These are phyloP conservation scores for Colletotrichum sp. DNA, from an alignment of 2,329 filamentous ascomycete genomes.

Conservation along the genomic window DNA sequence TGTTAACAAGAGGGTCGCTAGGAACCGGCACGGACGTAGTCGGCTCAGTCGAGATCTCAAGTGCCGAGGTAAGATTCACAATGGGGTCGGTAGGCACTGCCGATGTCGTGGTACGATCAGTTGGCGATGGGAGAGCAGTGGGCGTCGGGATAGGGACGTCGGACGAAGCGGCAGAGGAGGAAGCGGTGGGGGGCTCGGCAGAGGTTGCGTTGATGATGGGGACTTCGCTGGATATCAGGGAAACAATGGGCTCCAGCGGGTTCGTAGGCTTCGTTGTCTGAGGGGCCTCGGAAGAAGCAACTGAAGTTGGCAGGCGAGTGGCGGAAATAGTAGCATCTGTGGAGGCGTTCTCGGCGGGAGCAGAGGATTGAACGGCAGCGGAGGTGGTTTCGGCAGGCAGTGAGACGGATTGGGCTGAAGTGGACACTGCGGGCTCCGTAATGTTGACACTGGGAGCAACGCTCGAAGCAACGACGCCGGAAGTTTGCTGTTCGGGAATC, in stretches of 20 bases:
- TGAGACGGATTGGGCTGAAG: not conserved
- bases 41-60: not conserved
- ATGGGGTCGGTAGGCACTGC: not conserved
- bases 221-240: constrained; percentile 10
- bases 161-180: not conserved
- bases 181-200: not conserved
- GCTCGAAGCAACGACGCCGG: not conserved
- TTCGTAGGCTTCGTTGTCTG: constrained; percentile 2
- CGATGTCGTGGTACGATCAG: constrained; percentile 13
- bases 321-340: not conserved
- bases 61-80: not conserved
- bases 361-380: not conserved
- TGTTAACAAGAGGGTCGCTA: constrained; percentile 7
- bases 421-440: not conserved
- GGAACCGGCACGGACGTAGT: not conserved
- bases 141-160: constrained; percentile 8
- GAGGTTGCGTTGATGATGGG: constrained; percentile 10
- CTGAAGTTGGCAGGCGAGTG: not conserved
- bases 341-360: not conserved
- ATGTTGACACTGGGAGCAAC: constrained; percentile 11
- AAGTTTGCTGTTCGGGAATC: not conserved
- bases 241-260: constrained; percentile 16
- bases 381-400: not conserved
- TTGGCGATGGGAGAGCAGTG: constrained; percentile 5
- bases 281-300: not conserved